These are phyloP conservation scores for Hypoxylon subgilvum DNA, from an alignment of 495 filamentous ascomycete species.

Conservation along the genomic window DNA sequence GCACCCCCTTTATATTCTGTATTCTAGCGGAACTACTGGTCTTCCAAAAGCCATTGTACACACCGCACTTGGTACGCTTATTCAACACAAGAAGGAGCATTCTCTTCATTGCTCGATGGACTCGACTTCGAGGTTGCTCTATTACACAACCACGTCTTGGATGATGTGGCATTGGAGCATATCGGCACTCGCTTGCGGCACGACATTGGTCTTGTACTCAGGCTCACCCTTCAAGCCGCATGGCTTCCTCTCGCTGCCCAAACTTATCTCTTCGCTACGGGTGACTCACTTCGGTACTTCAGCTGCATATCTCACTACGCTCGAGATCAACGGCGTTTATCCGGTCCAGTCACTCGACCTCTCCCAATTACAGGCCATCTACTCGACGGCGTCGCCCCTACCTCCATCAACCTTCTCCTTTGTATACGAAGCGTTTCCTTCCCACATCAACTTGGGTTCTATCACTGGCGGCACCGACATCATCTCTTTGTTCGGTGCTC, in stretches of 20 bases:
- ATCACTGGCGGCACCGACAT: slow-evolving; percentile 94
- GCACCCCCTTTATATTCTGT: slow-evolving; percentile 88
- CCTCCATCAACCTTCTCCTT: slow-evolving; percentile 93
- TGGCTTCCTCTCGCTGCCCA: slow-evolving; percentile 50
- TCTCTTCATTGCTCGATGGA: slow-evolving; percentile 78
- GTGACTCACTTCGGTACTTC: slow-evolving; percentile 93
- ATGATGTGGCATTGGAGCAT: slow-evolving; percentile 99
- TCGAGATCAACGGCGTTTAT: slow-evolving; percentile 78
- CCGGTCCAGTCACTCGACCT: slow-evolving; percentile 63
- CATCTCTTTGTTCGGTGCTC: slow-evolving; percentile 87
- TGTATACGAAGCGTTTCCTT: slow-evolving; percentile 79
- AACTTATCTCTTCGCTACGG: slow-evolving; percentile 49
- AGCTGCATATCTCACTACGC: slow-evolving; percentile 87
- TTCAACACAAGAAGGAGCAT: slow-evolving; percentile 96
- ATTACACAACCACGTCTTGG: slow-evolving; percentile 91
- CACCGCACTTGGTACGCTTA: slow-evolving; percentile 81
- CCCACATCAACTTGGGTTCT: slow-evolving; percentile 76
- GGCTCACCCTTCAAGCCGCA: slow-evolving; percentile 79
- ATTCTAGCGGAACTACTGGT: slow-evolving; percentile 86
- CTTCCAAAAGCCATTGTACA: slow-evolving; percentile 93
- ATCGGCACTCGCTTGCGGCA: slow-evolving; percentile 77
- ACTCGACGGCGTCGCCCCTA: slow-evolving; percentile 89
- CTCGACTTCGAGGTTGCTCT: slow-evolving; percentile 63
- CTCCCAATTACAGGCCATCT: slow-evolving; percentile 75
- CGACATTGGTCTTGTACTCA: slow-evolving; percentile 84